Base-by-base conservation (phyloP, 148 eudicot genomes). In the Linanthus parryae region DNA sequence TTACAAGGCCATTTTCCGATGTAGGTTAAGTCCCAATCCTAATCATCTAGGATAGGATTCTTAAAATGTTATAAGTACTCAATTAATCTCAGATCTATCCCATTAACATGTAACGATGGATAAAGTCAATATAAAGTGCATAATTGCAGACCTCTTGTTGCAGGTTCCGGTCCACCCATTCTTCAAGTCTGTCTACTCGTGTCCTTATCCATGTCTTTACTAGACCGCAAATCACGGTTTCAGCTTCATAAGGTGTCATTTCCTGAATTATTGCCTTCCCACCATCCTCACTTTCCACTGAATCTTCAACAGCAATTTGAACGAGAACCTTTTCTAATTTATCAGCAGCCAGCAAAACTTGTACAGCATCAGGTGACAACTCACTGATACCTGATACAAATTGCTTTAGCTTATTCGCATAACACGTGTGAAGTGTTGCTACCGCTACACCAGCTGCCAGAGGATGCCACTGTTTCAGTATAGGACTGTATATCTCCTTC, bases 271-370 rank as follows among this genome's bases (percentile, higher is more conserved):
- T 69, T 54, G 79, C 78, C 71, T 77, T 92, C 43, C 98, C 98
- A 29, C 98, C 96, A 68, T 92, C 98, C 54, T 87, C 96, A 60
- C 98, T 92, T 54, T 92, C 95, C 43, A 66, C 94, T 6, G 99
- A 76, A 77, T 87, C 96, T 58, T 81, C 88, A 34, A 92, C 94
- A 23, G 94, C 99, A 70, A 84, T 83, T 45, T 81, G 85, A 35
- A 92, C 96, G 6, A 92, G 84, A 66, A 82, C 81, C 59, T 78
- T 87, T 72, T 92, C 99, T 71, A 92, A 59, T 51, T 70, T 82
- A 65, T 92, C 94, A n/a, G 99, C 87, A 62, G 94, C 75, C 56
- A 84, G 65, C 44, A 92, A 66, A 44, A 87, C 96, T 70, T 81
- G 85, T 58, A 92, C 79, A 53, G 81, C 72, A 66, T 84, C 94